Conservation (phyloP, 257 asterid genomes). For the Nemophila menziesii region DNA sequence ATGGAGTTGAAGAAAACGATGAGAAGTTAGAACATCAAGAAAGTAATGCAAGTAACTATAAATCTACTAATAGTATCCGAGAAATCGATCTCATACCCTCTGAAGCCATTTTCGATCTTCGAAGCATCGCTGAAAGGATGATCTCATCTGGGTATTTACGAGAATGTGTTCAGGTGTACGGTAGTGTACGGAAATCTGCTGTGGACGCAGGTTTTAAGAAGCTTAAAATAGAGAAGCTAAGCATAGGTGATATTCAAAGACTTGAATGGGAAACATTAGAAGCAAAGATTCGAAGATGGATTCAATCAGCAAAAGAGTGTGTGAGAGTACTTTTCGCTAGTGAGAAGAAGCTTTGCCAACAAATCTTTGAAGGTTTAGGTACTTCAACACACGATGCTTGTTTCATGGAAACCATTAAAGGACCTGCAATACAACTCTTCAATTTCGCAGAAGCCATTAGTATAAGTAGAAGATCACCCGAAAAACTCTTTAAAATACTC, state of each 20-base stretch:
- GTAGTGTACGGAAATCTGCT: constrained; percentile 26
- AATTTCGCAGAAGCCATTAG: constrained; percentile 38
- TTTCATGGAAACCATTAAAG: constrained; percentile 29
- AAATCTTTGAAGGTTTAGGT: constrained; percentile 29
- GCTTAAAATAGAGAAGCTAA: constrained; percentile 25
- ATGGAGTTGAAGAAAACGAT: constrained; percentile 22
- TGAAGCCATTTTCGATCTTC: constrained; percentile 69
- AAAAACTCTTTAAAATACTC: constrained; percentile 33
- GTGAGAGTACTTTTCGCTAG: constrained; percentile 24
- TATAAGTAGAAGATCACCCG: constrained; percentile 30
- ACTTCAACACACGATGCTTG: constrained; percentile 23
- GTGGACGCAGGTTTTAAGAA: constrained; percentile 22
- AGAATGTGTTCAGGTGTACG: constrained; percentile 70
- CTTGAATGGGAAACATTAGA: constrained; percentile 32
- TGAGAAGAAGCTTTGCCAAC: constrained; percentile 28
- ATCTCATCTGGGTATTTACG: constrained; percentile 47
- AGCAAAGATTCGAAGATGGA: constrained; percentile 30
- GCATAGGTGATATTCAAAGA: constrained; percentile 32
- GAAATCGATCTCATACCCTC: constrained; percentile 65
- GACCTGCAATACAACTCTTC: constrained; percentile 28
- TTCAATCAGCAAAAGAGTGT: constrained; percentile 24
- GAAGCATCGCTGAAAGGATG: constrained; percentile 85
- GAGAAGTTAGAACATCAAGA: constrained; percentile 51
- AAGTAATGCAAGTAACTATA: constrained; percentile 37
- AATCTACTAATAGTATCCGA: constrained; percentile 48